These are phyloP conservation scores for Eustoma russellianum DNA, from an alignment of 257 asterid genomes.

Conservation along the genomic window DNA sequence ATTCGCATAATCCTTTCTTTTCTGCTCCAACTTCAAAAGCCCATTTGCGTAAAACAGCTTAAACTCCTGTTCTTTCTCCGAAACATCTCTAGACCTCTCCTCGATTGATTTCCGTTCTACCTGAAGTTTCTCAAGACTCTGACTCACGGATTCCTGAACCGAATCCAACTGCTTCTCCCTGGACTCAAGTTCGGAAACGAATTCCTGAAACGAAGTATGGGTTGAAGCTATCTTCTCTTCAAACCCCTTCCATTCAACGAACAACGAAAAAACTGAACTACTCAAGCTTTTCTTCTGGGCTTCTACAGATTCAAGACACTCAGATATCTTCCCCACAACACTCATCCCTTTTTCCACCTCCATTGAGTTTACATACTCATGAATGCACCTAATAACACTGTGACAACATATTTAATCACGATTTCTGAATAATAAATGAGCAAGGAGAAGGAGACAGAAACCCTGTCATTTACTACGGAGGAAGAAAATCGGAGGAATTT, in stretches of 20 bases:
- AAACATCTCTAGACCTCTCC: constrained; percentile 1
- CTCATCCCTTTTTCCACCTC: background rate
- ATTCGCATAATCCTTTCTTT: constrained; percentile 3
- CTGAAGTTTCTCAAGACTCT: constrained; percentile 4
- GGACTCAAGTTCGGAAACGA: constrained; percentile 7
- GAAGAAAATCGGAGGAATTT: no score
- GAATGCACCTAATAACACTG: background rate
- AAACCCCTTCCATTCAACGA: constrained; percentile 7
- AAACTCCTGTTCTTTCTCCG: constrained; percentile 15
- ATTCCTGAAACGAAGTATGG: background rate
- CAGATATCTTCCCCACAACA: constrained; percentile 7
- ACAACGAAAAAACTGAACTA: constrained; percentile 3
- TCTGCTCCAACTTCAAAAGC: background rate
- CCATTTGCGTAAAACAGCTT: background rate
- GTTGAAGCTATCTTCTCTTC: constrained; percentile 6
- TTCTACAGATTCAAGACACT: constrained; percentile 3
- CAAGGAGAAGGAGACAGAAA: no score
- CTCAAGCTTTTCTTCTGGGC: constrained; percentile 2
- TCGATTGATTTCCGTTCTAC: constrained; percentile 4
- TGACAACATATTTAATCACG: no score
- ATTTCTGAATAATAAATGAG: no score
- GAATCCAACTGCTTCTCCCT: constrained; percentile 9
- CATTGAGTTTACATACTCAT: background rate
- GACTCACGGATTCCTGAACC: constrained; percentile 10
- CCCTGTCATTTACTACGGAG: no score